Percentiles rank a stretch among this genome's conserved stretches.
Evolutionary conservation across 2,329 filamentous ascomycete genomes (phyloP).

Genomic region (Ophiostoma piceae): DNA sequence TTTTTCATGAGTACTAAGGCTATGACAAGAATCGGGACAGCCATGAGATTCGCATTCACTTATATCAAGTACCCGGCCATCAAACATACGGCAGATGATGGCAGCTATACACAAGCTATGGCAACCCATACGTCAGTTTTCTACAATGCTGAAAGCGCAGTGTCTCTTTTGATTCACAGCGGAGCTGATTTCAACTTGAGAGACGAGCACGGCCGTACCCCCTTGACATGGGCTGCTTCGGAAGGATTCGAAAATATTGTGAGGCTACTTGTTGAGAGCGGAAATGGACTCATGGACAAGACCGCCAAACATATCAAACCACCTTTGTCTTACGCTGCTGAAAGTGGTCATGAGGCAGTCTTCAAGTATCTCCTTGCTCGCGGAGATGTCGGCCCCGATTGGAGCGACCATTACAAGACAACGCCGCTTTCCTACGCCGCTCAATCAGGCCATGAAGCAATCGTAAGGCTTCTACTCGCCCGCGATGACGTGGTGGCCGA

Average conservation of each 20-base stretch:
- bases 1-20: neutral
- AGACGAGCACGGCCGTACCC: neutral
- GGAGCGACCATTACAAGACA: neutral
- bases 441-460: neutral
- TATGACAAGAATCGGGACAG: neutral
- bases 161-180: neutral
- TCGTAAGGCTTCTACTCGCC: neutral
- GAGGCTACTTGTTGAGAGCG: neutral
- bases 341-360: neutral
- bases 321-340: neutral
- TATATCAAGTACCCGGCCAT: neutral
- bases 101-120: neutral
- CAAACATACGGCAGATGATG: neutral
- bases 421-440: neutral
- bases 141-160: neutral
- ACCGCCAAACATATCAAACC: neutral
- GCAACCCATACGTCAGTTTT: neutral
- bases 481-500: neutral
- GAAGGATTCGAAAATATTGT: neutral
- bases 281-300: neutral
- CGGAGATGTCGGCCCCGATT: neutral
- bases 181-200: neutral
- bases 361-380: neutral
- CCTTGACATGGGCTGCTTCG: neutral
- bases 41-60: neutral